Evolutionary conservation across 805 yeast genomes (phyloP).

Genomic region (Kodamaea laetipori): DNA sequence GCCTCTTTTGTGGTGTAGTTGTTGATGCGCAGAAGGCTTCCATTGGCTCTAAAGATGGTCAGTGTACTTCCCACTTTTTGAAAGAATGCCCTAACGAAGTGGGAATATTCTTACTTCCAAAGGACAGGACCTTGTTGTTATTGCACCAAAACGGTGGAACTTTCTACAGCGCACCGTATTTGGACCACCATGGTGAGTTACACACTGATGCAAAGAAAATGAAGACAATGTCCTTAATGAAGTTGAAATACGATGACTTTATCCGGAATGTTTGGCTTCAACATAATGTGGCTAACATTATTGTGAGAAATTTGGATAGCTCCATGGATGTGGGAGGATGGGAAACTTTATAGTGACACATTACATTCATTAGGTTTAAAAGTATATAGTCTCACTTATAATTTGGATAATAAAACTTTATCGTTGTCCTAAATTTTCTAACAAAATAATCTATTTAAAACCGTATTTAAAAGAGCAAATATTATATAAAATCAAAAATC

Average conservation of each 20-base stretch:
- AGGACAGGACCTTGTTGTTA: conserved; percentile 62
- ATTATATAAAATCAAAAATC: neutral
- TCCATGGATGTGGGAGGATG: conserved; percentile 91
- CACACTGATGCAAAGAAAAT: conserved; percentile 73
- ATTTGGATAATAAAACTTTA: no score
- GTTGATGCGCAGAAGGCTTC: conserved; percentile 67
- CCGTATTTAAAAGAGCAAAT: neutral
- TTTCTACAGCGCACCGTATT: conserved; percentile 78
- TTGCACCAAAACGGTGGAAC: conserved; percentile 79
- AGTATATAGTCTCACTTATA: neutral
- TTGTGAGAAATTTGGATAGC: conserved; percentile 79
- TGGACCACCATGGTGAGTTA: conserved; percentile 84
- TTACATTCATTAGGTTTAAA: no score
- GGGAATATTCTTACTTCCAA: conserved; percentile 77
- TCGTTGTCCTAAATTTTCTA: neutral
- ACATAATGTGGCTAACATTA: conserved; percentile 73
- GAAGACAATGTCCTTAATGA: conserved; percentile 68
- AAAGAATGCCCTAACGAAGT: conserved; percentile 62
- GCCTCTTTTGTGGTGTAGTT: conserved; percentile 76
- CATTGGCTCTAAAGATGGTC: conserved; percentile 61
- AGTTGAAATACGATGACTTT: conserved; percentile 63
- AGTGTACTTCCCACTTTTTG: conserved; percentile 72
- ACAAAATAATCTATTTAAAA: neutral
- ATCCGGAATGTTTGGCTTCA: conserved; percentile 71
- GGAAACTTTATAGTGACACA: conserved; percentile 65